Evolutionary conservation across 208 protist genomes (phyloP).

Genomic region (Wallacemonas rigidus): DNA sequence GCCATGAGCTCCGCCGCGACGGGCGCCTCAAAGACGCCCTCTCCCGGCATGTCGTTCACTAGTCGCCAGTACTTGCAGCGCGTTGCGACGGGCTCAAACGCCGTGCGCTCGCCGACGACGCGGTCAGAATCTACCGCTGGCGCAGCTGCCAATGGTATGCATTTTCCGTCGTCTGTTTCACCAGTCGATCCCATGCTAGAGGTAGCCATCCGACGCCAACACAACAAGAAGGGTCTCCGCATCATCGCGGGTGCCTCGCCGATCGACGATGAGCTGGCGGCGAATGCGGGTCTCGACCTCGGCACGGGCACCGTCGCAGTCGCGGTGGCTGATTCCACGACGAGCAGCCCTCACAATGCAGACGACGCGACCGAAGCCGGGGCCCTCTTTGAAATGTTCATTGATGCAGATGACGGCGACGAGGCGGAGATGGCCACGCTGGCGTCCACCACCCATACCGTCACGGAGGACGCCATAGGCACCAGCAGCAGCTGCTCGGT

Average conservation of each 20-base stretch:
- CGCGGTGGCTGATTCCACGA: not conserved
- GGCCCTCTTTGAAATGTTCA: conserved; percentile 65
- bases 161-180: not conserved
- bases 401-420: conserved; percentile 24
- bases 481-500: conserved; percentile 11
- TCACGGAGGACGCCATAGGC: conserved; percentile 6
- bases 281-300: conserved; percentile 12
- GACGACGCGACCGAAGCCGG: not conserved
- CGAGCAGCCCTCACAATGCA: not conserved
- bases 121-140: not conserved
- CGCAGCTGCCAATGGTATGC: not conserved
- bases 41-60: not conserved
- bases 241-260: conserved; percentile 6
- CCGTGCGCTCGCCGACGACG: not conserved
- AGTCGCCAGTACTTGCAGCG: conserved; percentile 13
- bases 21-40: not conserved
- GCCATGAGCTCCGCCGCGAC: not conserved
- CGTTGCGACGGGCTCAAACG: not conserved
- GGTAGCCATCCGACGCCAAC: conserved; percentile 8
- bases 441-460: conserved; percentile 1
- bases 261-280: not conserved
- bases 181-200: conserved; percentile 15
- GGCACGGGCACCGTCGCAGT: conserved; percentile 9
- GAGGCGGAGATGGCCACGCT: not conserved
- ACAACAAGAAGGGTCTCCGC: conserved; percentile 18